These are phyloP conservation scores for Thinopyrum elongatum DNA, from an alignment of 176 grass and related monocot species.

Conservation along the genomic window DNA sequence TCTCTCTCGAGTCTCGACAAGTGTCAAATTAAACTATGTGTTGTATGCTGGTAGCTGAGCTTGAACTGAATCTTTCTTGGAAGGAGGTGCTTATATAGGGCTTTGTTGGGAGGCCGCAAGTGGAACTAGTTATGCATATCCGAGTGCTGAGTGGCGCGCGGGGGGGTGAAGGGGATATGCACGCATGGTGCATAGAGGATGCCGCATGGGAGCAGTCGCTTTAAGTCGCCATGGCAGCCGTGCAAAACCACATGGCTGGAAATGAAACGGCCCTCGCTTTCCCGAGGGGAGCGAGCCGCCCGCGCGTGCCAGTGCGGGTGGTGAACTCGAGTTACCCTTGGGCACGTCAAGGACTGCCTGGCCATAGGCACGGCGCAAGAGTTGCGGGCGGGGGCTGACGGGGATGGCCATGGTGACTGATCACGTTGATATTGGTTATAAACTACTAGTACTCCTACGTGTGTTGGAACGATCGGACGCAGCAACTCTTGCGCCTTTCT, in stretches of 20 bases:
- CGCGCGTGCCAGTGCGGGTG: background rate
- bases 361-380: background rate
- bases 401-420: background rate
- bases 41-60: background rate
- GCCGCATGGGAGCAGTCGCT: background rate
- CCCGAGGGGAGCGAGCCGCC: background rate
- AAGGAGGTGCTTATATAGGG: background rate
- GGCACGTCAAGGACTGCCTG: conserved; percentile 38
- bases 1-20: background rate
- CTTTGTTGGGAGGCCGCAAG: background rate
- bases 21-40: background rate
- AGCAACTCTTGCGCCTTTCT: background rate
- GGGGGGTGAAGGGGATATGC: background rate
- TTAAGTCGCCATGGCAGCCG: background rate
- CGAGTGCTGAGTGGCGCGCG: background rate
- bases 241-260: conserved; percentile 7
- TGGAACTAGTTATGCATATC: conserved; percentile 13
- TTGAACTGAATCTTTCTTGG: background rate
- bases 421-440: background rate
- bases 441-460: background rate
- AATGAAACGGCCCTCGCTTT: conserved; percentile 40
- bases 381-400: background rate
- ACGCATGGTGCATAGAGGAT: background rate
- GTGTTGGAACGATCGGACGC: background rate
- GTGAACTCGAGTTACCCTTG: conserved; percentile 31